phyloP scores from a whole-genome alignment of 768 basidiomycete genomes.

The Phaffia tasmanica region DNA sequence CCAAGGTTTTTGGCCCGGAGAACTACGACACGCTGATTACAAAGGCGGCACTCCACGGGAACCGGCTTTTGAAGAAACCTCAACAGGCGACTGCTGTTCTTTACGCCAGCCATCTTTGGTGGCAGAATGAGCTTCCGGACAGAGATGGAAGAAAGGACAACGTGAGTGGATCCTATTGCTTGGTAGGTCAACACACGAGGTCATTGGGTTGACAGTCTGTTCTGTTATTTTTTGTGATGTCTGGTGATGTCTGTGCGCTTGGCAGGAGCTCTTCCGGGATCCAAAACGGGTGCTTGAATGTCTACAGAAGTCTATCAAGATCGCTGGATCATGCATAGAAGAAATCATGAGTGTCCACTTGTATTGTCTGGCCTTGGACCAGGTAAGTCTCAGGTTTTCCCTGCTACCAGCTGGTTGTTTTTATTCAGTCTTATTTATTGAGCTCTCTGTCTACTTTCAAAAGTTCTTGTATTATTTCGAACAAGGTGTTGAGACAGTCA shows the following conservation, averaged over 20 bases:
- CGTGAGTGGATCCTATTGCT: constrained; percentile 34
- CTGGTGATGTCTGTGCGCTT: background rate
- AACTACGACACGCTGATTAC: constrained; percentile 97
- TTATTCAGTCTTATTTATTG: background rate
- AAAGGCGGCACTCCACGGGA: constrained; percentile 94
- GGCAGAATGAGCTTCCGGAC: constrained; percentile 60
- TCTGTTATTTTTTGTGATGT: background rate
- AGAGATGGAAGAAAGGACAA: constrained; percentile 45
- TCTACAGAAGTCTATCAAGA: constrained; percentile 87
- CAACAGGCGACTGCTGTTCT: constrained; percentile 93
- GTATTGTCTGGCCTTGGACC: constrained; percentile 91
- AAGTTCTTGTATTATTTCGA: constrained; percentile 88
- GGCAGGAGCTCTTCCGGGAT: constrained; percentile 49
- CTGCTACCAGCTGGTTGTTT: background rate
- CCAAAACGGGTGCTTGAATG: constrained; percentile 97
- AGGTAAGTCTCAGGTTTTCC: constrained; percentile 31
- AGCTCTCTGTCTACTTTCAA: background rate
- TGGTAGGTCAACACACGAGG: too few relatives aligned
- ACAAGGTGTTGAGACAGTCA: constrained; percentile 76
- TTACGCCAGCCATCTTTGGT: constrained; percentile 94
- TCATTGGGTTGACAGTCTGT: background rate
- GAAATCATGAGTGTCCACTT: constrained; percentile 93
- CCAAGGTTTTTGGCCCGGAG: constrained; percentile 81
- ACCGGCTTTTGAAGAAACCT: constrained; percentile 93
- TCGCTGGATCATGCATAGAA: constrained; percentile 91